Percentiles rank a stretch among this genome's conserved stretches.
Conservation (phyloP, 1,284 basidiomycete genomes). For the Sphaerobolus stellatus region DNA sequence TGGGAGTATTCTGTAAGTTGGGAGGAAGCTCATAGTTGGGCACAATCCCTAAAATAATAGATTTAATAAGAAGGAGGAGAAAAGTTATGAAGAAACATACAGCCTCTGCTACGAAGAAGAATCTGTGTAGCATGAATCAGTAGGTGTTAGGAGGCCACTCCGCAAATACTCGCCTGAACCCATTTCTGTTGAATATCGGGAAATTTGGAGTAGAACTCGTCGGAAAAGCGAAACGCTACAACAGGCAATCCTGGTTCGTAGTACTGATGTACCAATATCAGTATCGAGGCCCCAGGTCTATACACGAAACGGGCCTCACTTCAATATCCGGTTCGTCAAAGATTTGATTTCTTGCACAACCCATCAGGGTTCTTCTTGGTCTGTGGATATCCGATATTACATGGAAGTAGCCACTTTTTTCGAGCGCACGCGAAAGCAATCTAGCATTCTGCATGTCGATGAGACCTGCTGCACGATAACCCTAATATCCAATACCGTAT, state of each 20-base stretch:
- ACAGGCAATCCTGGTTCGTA: slow-evolving; percentile 86
- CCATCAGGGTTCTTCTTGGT: slow-evolving; percentile 23
- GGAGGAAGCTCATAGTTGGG: slow-evolving; percentile 86
- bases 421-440: slow-evolving; percentile 82
- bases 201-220: slow-evolving; percentile 67
- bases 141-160: slow-evolving; percentile 18
- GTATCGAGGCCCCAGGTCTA: not conserved
- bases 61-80: not conserved
- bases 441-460: slow-evolving; percentile 84
- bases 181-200: slow-evolving; percentile 84
- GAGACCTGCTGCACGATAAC: slow-evolving; percentile 74
- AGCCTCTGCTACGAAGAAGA: slow-evolving; percentile 34
- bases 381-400: slow-evolving; percentile 74
- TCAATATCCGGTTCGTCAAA: slow-evolving; percentile 54
- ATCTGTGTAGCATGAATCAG: slow-evolving; percentile 12
- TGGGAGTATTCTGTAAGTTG: slow-evolving; percentile 64
- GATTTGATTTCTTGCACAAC: slow-evolving; percentile 23
- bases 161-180: slow-evolving; percentile 86
- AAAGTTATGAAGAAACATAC: slow-evolving; percentile 1
- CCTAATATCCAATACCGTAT: slow-evolving; percentile 42
- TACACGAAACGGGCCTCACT: slow-evolving; percentile 35
- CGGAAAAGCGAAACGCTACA: slow-evolving; percentile 87
- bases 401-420: slow-evolving; percentile 74
- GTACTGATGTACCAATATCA: slow-evolving; percentile 35
- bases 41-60: slow-evolving; percentile 58